These are phyloP conservation scores for Thalassiosira ordinaria DNA, from an alignment of 352 stramenopile genomes.

Conservation along the genomic window DNA sequence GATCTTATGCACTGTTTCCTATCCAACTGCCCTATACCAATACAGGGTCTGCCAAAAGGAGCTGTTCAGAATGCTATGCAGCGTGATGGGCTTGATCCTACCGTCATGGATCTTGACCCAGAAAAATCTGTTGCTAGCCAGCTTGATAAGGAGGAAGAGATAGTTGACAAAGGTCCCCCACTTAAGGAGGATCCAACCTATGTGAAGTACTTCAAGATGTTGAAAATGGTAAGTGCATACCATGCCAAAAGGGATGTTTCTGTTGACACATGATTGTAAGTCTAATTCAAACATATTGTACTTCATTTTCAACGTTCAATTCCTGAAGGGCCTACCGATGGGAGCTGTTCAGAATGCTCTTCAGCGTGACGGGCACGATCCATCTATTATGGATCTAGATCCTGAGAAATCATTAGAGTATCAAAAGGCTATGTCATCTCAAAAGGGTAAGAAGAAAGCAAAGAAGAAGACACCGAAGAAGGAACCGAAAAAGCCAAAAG, in stretches of 20 bases:
- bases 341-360: conserved; percentile 94
- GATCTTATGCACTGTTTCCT: neutral
- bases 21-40: conserved; percentile 80
- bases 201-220: conserved; percentile 87
- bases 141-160: conserved; percentile 27
- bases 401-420: conserved; percentile 71
- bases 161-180: conserved; percentile 42
- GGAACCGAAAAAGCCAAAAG: conserved; percentile 65
- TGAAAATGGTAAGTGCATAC: conserved; percentile 58
- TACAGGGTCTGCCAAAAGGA: conserved; percentile 75
- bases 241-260: too few species aligned
- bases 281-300: conserved; percentile 3
- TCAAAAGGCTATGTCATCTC: conserved; percentile 59
- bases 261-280: too few species aligned
- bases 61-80: conserved; percentile 94
- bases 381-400: conserved; percentile 81
- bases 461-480: conserved; percentile 49
- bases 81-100: conserved; percentile 78
- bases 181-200: conserved; percentile 78
- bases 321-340: conserved; percentile 61
- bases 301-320: neutral
- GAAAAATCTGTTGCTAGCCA: conserved; percentile 62
- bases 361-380: conserved; percentile 84
- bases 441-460: conserved; percentile 67
- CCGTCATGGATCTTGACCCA: conserved; percentile 78